Percentiles rank a stretch among this genome's conserved stretches.
Evolutionary conservation across 2,329 filamentous ascomycete species (phyloP).

Genomic region (Macrophomina tecta): DNA sequence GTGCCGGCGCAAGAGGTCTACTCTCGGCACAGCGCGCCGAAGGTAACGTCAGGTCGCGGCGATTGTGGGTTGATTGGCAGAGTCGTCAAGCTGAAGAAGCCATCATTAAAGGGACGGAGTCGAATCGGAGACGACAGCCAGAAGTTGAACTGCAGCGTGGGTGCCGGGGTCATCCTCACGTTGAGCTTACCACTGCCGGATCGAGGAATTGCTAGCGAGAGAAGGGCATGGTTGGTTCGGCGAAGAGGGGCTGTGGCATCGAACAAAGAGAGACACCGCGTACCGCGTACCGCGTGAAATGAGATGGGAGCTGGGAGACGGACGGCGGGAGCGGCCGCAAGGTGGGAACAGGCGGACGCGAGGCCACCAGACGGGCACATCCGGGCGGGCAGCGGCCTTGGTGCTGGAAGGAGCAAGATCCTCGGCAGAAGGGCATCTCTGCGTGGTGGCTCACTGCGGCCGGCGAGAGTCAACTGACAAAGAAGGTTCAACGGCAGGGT

Average conservation of each 20-base stretch:
- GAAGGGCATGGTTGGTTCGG: neutral
- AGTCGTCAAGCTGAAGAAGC: neutral
- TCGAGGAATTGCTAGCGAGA: constrained; percentile 10
- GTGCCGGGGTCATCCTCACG: neutral
- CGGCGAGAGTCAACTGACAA: neutral
- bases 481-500: constrained; percentile 7
- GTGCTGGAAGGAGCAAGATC: neutral
- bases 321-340: neutral
- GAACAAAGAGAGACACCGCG: no score
- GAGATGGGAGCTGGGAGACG: neutral
- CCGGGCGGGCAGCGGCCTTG: neutral
- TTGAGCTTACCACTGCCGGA: constrained; percentile 16
- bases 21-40: neutral
- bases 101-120: neutral
- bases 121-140: neutral
- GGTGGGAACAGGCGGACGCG: neutral
- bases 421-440: neutral
- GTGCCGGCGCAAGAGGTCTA: neutral
- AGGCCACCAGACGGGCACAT: neutral
- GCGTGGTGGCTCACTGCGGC: neutral
- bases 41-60: constrained; percentile 11
- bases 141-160: constrained; percentile 1
- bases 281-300: neutral
- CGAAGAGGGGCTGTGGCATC: neutral
- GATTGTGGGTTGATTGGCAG: no score